Evolutionary conservation across 345 rosid species (phyloP).

Genomic region (Sisymbrium irio): DNA sequence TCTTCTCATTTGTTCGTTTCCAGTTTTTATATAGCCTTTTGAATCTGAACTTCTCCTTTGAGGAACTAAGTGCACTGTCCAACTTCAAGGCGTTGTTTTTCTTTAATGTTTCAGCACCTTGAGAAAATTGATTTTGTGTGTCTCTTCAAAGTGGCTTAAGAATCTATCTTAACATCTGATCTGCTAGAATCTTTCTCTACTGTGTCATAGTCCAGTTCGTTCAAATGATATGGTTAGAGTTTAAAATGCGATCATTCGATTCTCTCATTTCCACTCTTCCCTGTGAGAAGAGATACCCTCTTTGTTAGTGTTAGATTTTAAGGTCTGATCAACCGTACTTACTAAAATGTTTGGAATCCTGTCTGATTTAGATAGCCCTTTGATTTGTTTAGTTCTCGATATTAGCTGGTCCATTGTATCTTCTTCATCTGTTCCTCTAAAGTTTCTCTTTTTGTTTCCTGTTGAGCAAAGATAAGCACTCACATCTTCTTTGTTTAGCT

Average conservation of each 20-base stretch:
- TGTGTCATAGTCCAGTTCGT: not conserved
- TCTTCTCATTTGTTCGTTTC: not conserved
- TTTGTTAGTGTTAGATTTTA: not conserved
- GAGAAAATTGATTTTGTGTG: not conserved
- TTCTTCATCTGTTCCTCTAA: not conserved
- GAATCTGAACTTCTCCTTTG: not conserved
- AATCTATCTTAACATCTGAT: not conserved
- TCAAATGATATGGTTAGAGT: not conserved
- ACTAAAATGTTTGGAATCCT: not conserved
- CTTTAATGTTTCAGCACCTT: not conserved
- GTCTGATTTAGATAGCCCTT: not conserved
- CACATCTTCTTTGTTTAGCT: not conserved
- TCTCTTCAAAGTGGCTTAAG: not conserved
- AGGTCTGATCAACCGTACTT: not conserved
- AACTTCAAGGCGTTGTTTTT: slow-evolving; percentile 9
- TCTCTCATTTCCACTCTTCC: not conserved
- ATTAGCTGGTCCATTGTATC: not conserved
- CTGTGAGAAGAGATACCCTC: not conserved
- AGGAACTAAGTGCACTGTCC: slow-evolving; percentile 3
- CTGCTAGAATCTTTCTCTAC: not conserved
- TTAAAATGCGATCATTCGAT: not conserved
- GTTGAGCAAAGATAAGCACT: not conserved
- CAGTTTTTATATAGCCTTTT: not conserved
- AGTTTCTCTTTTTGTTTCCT: not conserved
- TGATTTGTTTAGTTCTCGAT: not conserved